These are phyloP conservation scores for Neurospora intermedia DNA, from an alignment of 495 filamentous ascomycete genomes.

Conservation along the genomic window DNA sequence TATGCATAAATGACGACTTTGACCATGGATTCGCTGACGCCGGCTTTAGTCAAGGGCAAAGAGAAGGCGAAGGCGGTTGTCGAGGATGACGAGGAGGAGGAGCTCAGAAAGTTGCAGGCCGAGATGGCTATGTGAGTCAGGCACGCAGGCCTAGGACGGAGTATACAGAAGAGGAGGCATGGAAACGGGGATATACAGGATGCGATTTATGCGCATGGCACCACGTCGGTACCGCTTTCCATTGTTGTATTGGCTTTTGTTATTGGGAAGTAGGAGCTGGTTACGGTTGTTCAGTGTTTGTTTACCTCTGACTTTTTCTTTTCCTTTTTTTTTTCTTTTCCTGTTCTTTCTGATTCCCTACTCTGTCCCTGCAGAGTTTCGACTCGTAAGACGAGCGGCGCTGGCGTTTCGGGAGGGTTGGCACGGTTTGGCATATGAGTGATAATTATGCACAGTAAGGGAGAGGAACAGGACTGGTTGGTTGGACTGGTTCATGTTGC, in stretches of 20 bases:
- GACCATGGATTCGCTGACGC: constrained; percentile 14
- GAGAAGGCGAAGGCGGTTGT: constrained; percentile 42
- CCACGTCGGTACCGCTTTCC: not conserved
- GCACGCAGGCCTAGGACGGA: not conserved
- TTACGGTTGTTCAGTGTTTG: not conserved
- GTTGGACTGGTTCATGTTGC: not conserved
- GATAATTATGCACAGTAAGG: not conserved
- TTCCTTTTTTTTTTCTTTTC: not conserved
- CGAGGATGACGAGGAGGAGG: constrained; percentile 92
- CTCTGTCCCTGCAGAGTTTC: not conserved
- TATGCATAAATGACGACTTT: not conserved
- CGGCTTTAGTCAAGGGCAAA: constrained; percentile 46
- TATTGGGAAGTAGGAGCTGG: not conserved
- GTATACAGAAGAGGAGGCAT: constrained; percentile 2
- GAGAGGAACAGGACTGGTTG: not conserved
- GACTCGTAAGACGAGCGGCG: not conserved
- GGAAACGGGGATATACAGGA: not conserved
- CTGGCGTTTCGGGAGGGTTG: not conserved
- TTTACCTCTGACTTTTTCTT: not conserved
- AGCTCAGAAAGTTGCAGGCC: constrained; percentile 84
- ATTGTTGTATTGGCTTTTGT: not conserved
- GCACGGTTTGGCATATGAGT: not conserved
- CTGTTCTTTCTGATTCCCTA: not conserved
- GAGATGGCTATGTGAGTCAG: constrained; percentile 82
- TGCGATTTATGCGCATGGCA: not conserved